phyloP scores from a whole-genome alignment of 495 filamentous ascomycete genomes.

The Tuber magnatum region DNA sequence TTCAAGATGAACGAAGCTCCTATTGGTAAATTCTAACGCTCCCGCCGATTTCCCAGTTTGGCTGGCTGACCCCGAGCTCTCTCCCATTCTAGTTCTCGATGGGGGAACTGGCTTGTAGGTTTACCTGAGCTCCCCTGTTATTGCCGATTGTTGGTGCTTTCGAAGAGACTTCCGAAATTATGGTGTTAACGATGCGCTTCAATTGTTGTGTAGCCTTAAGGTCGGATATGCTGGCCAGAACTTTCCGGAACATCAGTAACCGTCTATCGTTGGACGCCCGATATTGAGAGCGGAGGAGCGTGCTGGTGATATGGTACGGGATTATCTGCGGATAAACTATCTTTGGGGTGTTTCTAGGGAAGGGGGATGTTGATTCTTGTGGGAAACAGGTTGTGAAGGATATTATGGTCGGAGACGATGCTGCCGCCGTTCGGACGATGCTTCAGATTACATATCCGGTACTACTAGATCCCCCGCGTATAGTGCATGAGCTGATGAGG shows the following conservation, averaged over 20 bases:
- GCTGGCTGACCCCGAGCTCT: conserved; percentile 35
- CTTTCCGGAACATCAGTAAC: conserved; percentile 97
- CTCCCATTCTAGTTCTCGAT: conserved; percentile 76
- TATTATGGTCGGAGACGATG: conserved; percentile 99
- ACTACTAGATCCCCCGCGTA: conserved; percentile 36
- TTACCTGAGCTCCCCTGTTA: conserved; percentile 11
- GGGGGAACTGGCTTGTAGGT: conserved; percentile 86
- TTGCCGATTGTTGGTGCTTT: conserved; percentile 9
- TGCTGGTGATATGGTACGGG: conserved; percentile 53
- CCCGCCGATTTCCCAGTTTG: conserved; percentile 29
- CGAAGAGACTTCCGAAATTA: not conserved
- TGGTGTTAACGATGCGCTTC: not conserved
- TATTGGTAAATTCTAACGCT: conserved; percentile 52
- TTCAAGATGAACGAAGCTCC: conserved; percentile 60
- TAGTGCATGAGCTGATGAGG: conserved; percentile 4
- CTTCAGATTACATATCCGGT: conserved; percentile 94
- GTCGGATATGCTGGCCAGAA: conserved; percentile 92
- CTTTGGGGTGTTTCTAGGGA: not conserved
- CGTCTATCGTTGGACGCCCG: conserved; percentile 94
- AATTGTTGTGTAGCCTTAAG: conserved; percentile 57
- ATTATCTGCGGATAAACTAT: not conserved
- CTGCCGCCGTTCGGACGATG: conserved; percentile 88
- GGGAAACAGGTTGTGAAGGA: conserved; percentile 67
- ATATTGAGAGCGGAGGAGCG: conserved; percentile 94
- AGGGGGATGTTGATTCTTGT: conserved; percentile 13